Percentiles rank a stretch among this genome's conserved stretches.
Conservation (phyloP, 805 yeast species). For the Pichia cabralensis region DNA sequence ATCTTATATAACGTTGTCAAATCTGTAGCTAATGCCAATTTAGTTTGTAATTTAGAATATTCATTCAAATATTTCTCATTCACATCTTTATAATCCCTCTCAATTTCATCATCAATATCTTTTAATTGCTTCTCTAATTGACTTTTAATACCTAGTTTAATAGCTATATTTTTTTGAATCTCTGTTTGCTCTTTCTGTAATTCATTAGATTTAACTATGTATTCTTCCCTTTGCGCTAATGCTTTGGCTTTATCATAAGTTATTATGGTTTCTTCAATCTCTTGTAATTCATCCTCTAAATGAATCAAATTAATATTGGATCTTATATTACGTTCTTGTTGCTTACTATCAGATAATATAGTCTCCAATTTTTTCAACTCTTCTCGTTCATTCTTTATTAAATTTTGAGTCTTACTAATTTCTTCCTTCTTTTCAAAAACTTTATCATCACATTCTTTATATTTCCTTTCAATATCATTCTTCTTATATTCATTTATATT, state of each 20-base stretch:
- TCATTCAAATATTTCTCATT: constrained; percentile 56
- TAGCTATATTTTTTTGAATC: constrained; percentile 56
- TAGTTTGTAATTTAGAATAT: constrained; percentile 69
- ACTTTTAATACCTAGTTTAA: constrained; percentile 75
- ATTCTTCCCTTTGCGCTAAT: constrained; percentile 46
- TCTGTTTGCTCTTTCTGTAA: constrained; percentile 41
- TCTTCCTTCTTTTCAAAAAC: constrained; percentile 17
- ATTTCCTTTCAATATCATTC: constrained; percentile 11
- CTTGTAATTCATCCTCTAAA: constrained; percentile 28
- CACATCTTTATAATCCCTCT: constrained; percentile 61
- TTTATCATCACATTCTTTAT: constrained; percentile 20
- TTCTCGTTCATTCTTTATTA: constrained; percentile 34
- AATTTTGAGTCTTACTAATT: background rate
- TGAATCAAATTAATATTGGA: constrained; percentile 36
- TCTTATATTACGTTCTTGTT: constrained; percentile 49
- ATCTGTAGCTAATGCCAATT: constrained; percentile 69
- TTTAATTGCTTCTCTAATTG: constrained; percentile 69
- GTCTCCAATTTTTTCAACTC: constrained; percentile 59
- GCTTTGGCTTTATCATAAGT: constrained; percentile 37
- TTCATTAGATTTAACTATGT: constrained; percentile 45
- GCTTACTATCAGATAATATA: constrained; percentile 41
- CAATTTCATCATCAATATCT: constrained; percentile 46
- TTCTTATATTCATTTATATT: constrained; percentile 30
- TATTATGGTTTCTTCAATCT: constrained; percentile 16
- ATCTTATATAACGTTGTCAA: constrained; percentile 74